These are phyloP conservation scores for Phytophthora palmivora DNA, from an alignment of 352 stramenopile species.

Conservation along the genomic window DNA sequence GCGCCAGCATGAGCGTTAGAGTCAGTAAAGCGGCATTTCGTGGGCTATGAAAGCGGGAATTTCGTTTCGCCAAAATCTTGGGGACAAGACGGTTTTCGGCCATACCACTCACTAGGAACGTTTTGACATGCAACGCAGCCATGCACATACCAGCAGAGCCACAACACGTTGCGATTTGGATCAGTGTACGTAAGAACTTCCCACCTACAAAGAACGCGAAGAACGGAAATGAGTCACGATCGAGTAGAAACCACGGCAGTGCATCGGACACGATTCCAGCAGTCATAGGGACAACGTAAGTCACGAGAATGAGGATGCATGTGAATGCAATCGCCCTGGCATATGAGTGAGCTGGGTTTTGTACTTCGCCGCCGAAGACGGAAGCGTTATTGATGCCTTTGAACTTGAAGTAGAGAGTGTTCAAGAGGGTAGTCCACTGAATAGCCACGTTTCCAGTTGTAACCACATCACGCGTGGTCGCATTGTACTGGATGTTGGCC, in stretches of 20 bases:
- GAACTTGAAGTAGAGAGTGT: conserved; percentile 97
- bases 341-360: conserved; percentile 86
- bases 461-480: conserved; percentile 23
- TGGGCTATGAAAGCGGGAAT: conserved; percentile 43
- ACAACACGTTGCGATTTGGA: conserved; percentile 77
- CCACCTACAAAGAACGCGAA: conserved; percentile 87
- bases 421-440: conserved; percentile 88
- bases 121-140: conserved; percentile 90
- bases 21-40: conserved; percentile 45
- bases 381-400: conserved; percentile 94
- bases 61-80: conserved; percentile 69
- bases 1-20: conserved; percentile 43
- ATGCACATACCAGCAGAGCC: conserved; percentile 91
- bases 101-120: conserved; percentile 86
- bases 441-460: conserved; percentile 47
- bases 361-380: conserved; percentile 91
- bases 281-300: conserved; percentile 92
- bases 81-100: conserved; percentile 86
- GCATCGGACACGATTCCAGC: conserved; percentile 69
- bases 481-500: conserved; percentile 27
- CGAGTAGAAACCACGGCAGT: conserved; percentile 74
- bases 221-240: conserved; percentile 86
- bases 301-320: conserved; percentile 74
- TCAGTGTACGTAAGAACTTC: conserved; percentile 81
- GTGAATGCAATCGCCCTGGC: conserved; percentile 84